Percentiles rank a stretch among this genome's conserved stretches.
These are phyloP conservation scores for Globisporangium rhizosaccharum DNA, from an alignment of 352 stramenopile species.

Conservation along the genomic window DNA sequence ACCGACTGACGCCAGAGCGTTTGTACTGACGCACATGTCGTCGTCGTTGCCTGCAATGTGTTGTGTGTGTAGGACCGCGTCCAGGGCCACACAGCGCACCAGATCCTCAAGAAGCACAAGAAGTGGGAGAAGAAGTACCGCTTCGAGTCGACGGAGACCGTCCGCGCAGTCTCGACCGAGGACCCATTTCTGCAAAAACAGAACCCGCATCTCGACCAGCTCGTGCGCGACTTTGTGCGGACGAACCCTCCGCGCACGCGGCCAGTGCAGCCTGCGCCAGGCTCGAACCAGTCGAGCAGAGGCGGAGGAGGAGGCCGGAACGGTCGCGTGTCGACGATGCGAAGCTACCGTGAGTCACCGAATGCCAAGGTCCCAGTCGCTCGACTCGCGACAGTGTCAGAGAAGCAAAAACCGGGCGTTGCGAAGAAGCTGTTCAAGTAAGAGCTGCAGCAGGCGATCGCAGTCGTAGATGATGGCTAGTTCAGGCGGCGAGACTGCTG, in stretches of 20 bases:
- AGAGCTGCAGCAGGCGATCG: no score
- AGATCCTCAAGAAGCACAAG: constrained; percentile 86
- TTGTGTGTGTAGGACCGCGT: constrained; percentile 59
- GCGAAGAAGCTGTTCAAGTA: constrained; percentile 12
- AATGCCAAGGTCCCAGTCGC: neutral
- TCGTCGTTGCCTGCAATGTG: neutral
- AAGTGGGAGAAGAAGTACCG: constrained; percentile 85
- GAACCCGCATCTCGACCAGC: constrained; percentile 48
- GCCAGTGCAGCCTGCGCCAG: neutral
- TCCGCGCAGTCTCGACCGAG: constrained; percentile 42
- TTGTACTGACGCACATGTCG: no score
- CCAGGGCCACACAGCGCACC: constrained; percentile 61
- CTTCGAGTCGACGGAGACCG: constrained; percentile 38
- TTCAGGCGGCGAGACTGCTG: no score
- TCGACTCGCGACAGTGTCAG: constrained; percentile 2
- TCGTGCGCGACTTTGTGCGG: constrained; percentile 46
- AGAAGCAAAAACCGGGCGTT: constrained; percentile 7
- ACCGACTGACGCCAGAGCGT: no score
- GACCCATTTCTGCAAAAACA: constrained; percentile 69
- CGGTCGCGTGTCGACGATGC: constrained; percentile 14
- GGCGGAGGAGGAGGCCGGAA: neutral
- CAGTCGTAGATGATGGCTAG: no score
- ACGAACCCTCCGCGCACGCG: constrained; percentile 20
- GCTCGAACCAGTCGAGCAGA: neutral
- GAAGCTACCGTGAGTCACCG: constrained; percentile 5